Evolutionary conservation across 768 basidiomycete genomes (phyloP).

Genomic region (Cystobasidium ongulense): DNA sequence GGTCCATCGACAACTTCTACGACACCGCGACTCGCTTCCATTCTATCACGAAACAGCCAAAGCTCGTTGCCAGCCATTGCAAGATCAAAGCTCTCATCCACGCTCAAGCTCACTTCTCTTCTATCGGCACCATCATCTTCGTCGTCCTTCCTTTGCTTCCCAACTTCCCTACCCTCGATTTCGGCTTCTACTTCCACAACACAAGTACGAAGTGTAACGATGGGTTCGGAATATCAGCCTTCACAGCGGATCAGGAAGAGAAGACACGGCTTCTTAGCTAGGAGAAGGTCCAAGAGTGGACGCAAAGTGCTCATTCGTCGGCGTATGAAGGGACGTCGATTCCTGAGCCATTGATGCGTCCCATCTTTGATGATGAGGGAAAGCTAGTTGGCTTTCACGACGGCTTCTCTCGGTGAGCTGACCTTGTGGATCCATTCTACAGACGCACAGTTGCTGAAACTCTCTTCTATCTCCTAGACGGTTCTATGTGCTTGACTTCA

Average conservation of each 20-base stretch:
- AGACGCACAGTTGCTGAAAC: not conserved
- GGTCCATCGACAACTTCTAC: not conserved
- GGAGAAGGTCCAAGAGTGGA: constrained; percentile 42
- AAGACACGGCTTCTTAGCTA: constrained; percentile 78
- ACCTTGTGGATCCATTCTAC: not conserved
- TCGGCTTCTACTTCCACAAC: not conserved
- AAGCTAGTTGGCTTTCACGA: not conserved
- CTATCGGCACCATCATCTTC: not conserved
- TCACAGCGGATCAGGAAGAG: constrained; percentile 86
- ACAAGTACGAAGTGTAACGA: constrained; percentile 46
- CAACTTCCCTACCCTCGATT: not conserved
- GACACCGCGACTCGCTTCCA: not conserved
- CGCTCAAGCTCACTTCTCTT: not conserved
- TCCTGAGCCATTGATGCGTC: constrained; percentile 18
- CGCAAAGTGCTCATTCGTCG: constrained; percentile 25
- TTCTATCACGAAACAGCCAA: not conserved
- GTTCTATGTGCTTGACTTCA: not conserved
- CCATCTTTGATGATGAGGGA: not conserved
- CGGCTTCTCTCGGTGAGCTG: not conserved
- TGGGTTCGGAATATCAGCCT: constrained; percentile 92
- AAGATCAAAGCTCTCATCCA: not conserved
- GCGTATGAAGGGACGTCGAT: constrained; percentile 23
- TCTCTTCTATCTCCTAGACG: not conserved
- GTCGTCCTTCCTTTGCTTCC: not conserved
- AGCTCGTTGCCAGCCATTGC: not conserved